Evolutionary conservation across 495 filamentous ascomycete species (phyloP), one percentile per base, ranked within the genome.

Genomic region (Penicillium cinerascens): DNA sequence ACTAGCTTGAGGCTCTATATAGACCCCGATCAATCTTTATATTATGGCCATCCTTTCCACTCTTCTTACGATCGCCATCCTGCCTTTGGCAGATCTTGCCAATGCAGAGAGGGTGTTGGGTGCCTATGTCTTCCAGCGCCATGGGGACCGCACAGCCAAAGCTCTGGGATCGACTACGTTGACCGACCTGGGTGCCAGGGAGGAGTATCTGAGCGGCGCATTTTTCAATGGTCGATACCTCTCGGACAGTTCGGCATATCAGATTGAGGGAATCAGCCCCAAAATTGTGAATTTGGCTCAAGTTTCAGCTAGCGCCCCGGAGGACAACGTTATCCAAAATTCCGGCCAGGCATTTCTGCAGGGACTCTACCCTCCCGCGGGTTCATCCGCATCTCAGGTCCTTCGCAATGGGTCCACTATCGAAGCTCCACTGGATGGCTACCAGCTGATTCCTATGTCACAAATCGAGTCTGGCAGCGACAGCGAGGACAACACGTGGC

Each of bases 191-290:
- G 81, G 81, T 2, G 80, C 79, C 52, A 55, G 55, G 7, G 74
- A 89, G 61, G 66, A 86, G 59, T 82, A 73, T 52, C 68, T 70
- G 38, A 73, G 80, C 13, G 82, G 81, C n/a, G 66, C 76, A 16
- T 83, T 79, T 65, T 87, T 80, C 61, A 76, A 81, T 46, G 57
- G 72, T 23, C 73, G 80, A 4, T 87, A 86, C 60, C 69, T 85
- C 52, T 63, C 70, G 4, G 58, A 65, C n/a, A 64, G 59, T 23
- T 67, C 77, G 2, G 35, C 71, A 8, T 70, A 63, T 41, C 66
- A 72, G 41, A 82, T 86, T 58, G 54, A 64, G 17, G 80, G 79
- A 21, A 73, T 87, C 43, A 74, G 71, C 46, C 47, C 70, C 17
- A 67, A 79, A 51, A 52, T 74, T 15, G 80, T 83, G 56, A 77